phyloP scores from a whole-genome alignment of 2,329 filamentous ascomycete species.

The Ascomycota sp. region DNA sequence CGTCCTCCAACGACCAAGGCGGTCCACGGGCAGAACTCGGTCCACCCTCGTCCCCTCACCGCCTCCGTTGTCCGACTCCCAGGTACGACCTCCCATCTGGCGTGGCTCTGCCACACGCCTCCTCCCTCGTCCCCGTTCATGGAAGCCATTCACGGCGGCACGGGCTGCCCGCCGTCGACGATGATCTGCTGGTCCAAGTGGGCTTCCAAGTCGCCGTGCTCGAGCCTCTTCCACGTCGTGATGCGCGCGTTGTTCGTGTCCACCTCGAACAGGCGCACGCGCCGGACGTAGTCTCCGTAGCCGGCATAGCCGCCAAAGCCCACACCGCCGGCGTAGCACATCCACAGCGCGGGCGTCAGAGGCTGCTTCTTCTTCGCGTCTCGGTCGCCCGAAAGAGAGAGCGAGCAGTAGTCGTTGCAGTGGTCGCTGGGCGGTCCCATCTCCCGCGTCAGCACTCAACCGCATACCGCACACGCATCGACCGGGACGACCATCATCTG shows the following conservation, averaged over 20 bases:
- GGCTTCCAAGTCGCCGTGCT: slow-evolving; percentile 35
- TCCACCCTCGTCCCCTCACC: no score
- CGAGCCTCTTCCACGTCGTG: slow-evolving; percentile 78
- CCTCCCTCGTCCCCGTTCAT: background rate
- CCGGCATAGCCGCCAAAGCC: slow-evolving; percentile 93
- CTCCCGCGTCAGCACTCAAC: no score
- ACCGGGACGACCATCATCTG: no score
- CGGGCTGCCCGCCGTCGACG: slow-evolving; percentile 36
- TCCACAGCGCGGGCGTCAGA: slow-evolving; percentile 59
- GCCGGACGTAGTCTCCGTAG: slow-evolving; percentile 67
- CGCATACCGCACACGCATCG: no score
- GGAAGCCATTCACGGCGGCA: slow-evolving; percentile 3
- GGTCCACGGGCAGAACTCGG: no score
- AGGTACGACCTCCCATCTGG: no score
- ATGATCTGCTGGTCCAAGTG: slow-evolving; percentile 45
- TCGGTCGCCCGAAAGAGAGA: slow-evolving; percentile 25
- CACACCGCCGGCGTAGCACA: slow-evolving; percentile 87
- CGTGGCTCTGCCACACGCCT: background rate
- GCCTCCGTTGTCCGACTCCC: no score
- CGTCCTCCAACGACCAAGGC: no score
- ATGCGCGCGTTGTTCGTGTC: slow-evolving; percentile 82
- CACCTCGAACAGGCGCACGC: slow-evolving; percentile 76
- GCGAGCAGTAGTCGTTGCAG: slow-evolving; percentile 86
- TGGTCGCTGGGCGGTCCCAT: slow-evolving; percentile 43
- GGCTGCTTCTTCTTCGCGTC: slow-evolving; percentile 4